Conservation (phyloP, 177 flowering plant genomes). For the Tripterygium wilfordii region DNA sequence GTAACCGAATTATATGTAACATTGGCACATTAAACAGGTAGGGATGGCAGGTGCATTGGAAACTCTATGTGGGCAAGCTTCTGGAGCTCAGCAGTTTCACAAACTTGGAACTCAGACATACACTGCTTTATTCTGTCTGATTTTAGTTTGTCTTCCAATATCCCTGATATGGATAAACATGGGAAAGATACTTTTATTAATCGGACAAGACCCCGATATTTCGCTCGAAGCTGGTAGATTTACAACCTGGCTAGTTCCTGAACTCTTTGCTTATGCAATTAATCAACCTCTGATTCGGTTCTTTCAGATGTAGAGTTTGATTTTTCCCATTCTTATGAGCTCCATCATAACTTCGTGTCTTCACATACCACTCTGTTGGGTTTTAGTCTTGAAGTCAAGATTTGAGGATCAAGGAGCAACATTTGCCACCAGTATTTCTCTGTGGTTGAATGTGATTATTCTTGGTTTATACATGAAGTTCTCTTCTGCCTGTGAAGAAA, state of each 20-base stretch:
- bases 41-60: constrained; percentile 34
- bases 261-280: constrained; percentile 23
- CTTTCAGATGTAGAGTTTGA: constrained; percentile 24
- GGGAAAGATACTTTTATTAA: constrained; percentile 16
- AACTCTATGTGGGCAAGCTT: constrained; percentile 35
- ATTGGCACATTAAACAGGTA: no score
- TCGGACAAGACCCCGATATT: constrained; percentile 30
- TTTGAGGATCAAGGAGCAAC: constrained; percentile 59
- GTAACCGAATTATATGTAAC: no score
- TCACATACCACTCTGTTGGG: constrained; percentile 46
- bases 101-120: constrained; percentile 22
- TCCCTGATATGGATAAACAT: constrained; percentile 23
- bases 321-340: constrained; percentile 22
- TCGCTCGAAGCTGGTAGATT: constrained; percentile 26
- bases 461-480: constrained; percentile 44
- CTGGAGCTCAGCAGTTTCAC: constrained; percentile 30
- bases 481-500: constrained; percentile 49
- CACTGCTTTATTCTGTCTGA: constrained; percentile 22
- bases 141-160: no score
- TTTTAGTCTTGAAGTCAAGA: constrained; percentile 48
- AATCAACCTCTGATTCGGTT: constrained; percentile 23
- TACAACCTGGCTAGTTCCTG: constrained; percentile 20
- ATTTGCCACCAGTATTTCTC: constrained; percentile 43
- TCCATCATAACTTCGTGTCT: constrained; percentile 11
- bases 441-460: constrained; percentile 56